Evolutionary conservation across 2,329 filamentous ascomycete genomes (phyloP).

Genomic region (Taxawa tesnikishii): DNA sequence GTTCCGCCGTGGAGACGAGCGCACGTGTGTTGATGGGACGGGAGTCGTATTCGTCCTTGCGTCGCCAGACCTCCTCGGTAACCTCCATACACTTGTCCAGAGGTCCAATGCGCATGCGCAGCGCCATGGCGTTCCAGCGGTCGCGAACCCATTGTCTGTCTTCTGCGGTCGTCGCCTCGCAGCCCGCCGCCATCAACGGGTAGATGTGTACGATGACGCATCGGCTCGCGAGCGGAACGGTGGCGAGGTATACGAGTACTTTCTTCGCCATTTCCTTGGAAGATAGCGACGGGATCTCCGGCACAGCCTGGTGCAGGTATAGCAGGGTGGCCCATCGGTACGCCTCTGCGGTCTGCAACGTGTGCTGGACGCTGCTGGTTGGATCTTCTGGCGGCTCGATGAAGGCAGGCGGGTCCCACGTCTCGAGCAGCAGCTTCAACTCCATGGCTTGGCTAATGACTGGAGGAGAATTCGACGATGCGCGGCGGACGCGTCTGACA

Average conservation of each 20-base stretch:
- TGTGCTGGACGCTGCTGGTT: slow-evolving; percentile 48
- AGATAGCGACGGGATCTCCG: slow-evolving; percentile 50
- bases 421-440: slow-evolving; percentile 46
- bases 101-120: slow-evolving; percentile 53
- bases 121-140: slow-evolving; percentile 49
- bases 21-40: slow-evolving; percentile 15
- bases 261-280: slow-evolving; percentile 48
- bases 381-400: slow-evolving; percentile 54
- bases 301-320: slow-evolving; percentile 56
- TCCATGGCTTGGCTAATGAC: slow-evolving; percentile 51
- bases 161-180: slow-evolving; percentile 46
- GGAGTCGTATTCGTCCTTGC: slow-evolving; percentile 42
- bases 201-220: slow-evolving; percentile 59
- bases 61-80: slow-evolving; percentile 53
- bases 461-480: slow-evolving; percentile 44
- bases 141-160: slow-evolving; percentile 52
- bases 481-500: slow-evolving; percentile 48
- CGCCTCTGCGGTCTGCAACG: slow-evolving; percentile 53
- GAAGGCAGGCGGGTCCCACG: slow-evolving; percentile 45
- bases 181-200: slow-evolving; percentile 55
- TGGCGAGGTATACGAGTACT: slow-evolving; percentile 49
- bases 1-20: slow-evolving; percentile 21
- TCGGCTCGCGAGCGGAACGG: slow-evolving; percentile 48
- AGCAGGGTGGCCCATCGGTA: slow-evolving; percentile 56
- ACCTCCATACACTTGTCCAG: slow-evolving; percentile 54